phyloP scores from a whole-genome alignment of 2,329 filamentous ascomycete species.

The Dothiorella sarmentorum region DNA sequence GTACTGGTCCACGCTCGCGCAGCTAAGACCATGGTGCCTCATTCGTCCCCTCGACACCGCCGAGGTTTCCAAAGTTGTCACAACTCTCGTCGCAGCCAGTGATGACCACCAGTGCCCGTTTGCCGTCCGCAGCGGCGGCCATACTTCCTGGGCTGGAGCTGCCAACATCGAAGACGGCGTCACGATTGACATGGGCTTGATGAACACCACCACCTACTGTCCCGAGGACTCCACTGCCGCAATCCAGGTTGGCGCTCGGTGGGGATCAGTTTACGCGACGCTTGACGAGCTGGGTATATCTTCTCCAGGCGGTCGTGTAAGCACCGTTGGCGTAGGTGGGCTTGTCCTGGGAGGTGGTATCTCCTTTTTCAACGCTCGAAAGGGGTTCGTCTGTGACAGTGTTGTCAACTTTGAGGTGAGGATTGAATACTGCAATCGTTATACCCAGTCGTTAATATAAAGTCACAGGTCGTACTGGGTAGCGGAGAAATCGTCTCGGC shows the following conservation, averaged over 20 bases:
- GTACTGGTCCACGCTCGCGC: background rate
- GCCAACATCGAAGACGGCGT: slow-evolving; percentile 30
- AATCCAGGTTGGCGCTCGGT: slow-evolving; percentile 27
- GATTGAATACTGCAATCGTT: background rate
- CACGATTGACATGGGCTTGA: slow-evolving; percentile 28
- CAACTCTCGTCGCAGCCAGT: background rate
- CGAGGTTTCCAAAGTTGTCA: background rate
- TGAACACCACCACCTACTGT: slow-evolving; percentile 26
- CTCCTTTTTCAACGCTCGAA: background rate
- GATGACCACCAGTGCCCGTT: background rate
- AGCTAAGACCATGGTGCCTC: background rate
- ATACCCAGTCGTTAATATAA: background rate
- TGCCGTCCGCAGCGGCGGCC: slow-evolving; percentile 21
- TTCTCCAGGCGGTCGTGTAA: slow-evolving; percentile 26
- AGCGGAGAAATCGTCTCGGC: slow-evolving; percentile 5
- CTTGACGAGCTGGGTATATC: slow-evolving; percentile 26
- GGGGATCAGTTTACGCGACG: slow-evolving; percentile 25
- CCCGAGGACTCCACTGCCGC: slow-evolving; percentile 23
- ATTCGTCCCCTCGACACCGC: background rate
- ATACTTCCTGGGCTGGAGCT: slow-evolving; percentile 26
- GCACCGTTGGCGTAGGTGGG: slow-evolving; percentile 26
- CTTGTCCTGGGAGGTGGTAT: slow-evolving; percentile 24
- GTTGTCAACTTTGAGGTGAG: slow-evolving; percentile 2
- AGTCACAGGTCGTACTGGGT: slow-evolving; percentile 3
- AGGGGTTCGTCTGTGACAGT: slow-evolving; percentile 5